These are phyloP conservation scores for Agapanthus africanus DNA, from an alignment of 106 monocot genomes.

Conservation along the genomic window DNA sequence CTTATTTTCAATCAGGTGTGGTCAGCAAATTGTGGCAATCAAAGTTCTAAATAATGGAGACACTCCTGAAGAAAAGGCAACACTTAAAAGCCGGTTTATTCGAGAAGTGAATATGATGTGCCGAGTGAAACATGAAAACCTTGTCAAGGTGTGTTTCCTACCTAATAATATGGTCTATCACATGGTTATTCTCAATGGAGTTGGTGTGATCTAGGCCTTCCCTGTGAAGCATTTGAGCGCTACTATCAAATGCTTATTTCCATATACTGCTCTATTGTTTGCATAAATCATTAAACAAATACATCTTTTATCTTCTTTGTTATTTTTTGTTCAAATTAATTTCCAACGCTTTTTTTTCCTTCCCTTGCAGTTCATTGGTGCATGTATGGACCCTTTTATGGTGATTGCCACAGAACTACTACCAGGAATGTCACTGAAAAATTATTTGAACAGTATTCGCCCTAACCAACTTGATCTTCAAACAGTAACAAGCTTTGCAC, in stretches of 20 bases:
- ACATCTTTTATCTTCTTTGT: no score
- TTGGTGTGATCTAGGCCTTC: no score
- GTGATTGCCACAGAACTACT: conserved; percentile 87
- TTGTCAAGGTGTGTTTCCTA: conserved; percentile 71
- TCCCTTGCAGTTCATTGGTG: conserved; percentile 96
- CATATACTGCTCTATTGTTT: no score
- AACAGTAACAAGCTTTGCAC: conserved; percentile 59
- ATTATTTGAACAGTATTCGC: conserved; percentile 59
- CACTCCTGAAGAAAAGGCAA: conserved; percentile 59
- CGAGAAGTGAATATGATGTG: conserved; percentile 98
- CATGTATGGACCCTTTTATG: conserved; percentile 95
- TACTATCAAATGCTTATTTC: no score
- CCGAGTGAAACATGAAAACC: conserved; percentile 86
- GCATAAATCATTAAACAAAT: no score
- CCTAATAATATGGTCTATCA: no score
- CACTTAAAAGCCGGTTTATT: conserved; percentile 68
- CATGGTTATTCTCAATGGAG: no score
- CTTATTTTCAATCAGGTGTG: conserved; percentile 51
- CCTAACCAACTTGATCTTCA: conserved; percentile 59
- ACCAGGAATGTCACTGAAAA: conserved; percentile 85
- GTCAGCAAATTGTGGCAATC: conserved; percentile 72
- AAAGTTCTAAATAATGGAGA: conserved; percentile 77
- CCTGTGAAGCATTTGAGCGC: no score
- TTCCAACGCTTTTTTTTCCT: no score
- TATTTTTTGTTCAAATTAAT: no score